Percentiles rank a stretch among this genome's conserved stretches.
Conservation (phyloP, 768 basidiomycete genomes). For the Tricholoma hemisulphureum region DNA sequence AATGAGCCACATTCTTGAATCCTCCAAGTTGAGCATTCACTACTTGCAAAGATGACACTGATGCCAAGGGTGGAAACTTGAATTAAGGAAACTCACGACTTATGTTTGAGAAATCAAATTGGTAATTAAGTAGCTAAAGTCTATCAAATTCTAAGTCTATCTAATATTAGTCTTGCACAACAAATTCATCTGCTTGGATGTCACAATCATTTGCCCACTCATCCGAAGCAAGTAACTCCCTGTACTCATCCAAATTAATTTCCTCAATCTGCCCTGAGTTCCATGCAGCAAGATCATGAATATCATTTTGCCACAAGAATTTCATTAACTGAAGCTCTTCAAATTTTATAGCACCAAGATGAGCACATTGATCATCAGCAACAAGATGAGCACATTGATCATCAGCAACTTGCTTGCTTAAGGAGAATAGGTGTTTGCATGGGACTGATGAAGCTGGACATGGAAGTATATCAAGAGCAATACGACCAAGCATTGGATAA, state of each 20-base stretch:
- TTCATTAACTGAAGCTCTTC: constrained; percentile 11
- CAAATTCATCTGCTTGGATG: background rate
- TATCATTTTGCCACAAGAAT: constrained; percentile 4
- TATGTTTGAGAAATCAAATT: background rate
- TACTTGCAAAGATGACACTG: no score
- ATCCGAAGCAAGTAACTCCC: background rate
- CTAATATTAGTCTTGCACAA: background rate
- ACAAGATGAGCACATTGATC: constrained; percentile 1
- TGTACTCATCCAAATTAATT: constrained; percentile 7
- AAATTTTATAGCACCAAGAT: constrained; percentile 4
- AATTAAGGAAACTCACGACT: no score
- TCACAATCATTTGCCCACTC: background rate
- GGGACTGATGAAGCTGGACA: constrained; percentile 20
- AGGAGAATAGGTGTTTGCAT: constrained; percentile 17
- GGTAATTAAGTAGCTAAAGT: background rate
- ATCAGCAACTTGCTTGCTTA: constrained; percentile 1
- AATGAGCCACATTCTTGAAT: no score
- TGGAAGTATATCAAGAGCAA: constrained; percentile 16
- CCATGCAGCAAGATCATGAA: constrained; percentile 48
- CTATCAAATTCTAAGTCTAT: background rate
- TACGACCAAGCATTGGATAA: constrained; percentile 14
- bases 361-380: background rate
- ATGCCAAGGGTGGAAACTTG: background rate
- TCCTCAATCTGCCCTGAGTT: constrained; percentile 4
- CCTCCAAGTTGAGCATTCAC: no score